Conservation (phyloP, 495 filamentous ascomycete species). For the Hyaloscypha hepaticicola region DNA sequence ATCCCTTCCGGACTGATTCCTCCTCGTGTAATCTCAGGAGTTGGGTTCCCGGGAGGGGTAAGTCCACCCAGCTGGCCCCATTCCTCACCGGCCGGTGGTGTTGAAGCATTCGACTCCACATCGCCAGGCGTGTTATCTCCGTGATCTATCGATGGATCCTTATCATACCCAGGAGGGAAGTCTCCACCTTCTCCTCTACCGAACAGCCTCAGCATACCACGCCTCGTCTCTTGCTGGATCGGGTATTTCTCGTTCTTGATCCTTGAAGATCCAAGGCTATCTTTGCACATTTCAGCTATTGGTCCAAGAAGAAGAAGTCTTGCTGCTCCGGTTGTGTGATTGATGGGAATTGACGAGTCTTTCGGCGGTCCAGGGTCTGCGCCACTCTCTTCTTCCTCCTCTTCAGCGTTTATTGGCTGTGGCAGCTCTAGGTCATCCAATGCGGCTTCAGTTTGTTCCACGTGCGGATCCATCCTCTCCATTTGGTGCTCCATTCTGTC, state of each 20-base stretch:
- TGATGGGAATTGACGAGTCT: conserved; percentile 66
- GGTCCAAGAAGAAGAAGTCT: conserved; percentile 70
- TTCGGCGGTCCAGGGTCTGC: conserved; percentile 48
- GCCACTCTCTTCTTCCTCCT: conserved; percentile 33
- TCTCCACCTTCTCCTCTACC: conserved; percentile 75
- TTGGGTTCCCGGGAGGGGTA: conserved; percentile 36
- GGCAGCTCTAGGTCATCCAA: background rate
- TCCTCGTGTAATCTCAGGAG: conserved; percentile 34
- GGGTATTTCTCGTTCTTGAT: conserved; percentile 53
- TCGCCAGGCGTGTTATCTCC: conserved; percentile 32
- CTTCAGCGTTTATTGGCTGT: conserved; percentile 12
- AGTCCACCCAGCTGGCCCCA: conserved; percentile 47
- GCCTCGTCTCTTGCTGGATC: conserved; percentile 71
- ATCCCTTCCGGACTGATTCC: conserved; percentile 60
- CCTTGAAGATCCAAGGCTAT: conserved; percentile 42
- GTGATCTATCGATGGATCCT: conserved; percentile 33
- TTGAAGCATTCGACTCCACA: conserved; percentile 47
- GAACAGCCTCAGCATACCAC: conserved; percentile 73
- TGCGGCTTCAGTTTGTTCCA: background rate
- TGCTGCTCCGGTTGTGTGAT: conserved; percentile 81
- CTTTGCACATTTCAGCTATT: conserved; percentile 55
- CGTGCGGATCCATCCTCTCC: background rate
- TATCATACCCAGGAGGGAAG: conserved; percentile 38
- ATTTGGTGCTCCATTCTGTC: conserved; percentile 5
- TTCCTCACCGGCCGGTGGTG: conserved; percentile 42